phyloP scores from a whole-genome alignment of 139 green algal genomes.

The Parachlorella kessleri region DNA sequence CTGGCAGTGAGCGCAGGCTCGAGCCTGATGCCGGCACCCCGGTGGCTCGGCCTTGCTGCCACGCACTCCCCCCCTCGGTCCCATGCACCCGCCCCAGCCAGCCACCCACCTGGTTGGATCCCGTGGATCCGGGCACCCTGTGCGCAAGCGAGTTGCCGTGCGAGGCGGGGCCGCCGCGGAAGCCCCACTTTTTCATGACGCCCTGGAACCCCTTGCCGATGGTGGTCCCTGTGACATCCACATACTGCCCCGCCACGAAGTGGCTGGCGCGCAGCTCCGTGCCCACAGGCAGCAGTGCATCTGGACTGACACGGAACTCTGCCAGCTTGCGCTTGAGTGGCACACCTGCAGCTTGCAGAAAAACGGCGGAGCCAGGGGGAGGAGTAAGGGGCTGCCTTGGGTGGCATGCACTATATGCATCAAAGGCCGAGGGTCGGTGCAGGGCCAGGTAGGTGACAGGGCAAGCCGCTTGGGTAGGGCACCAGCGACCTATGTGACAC shows the following conservation, averaged over 20 bases:
- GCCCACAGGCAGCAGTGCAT: slow-evolving; percentile 88
- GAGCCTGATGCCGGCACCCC: too few relatives aligned
- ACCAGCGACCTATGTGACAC: too few relatives aligned
- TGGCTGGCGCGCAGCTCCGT: slow-evolving; percentile 79
- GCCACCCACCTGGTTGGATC: slow-evolving; percentile 50
- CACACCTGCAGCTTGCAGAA: slow-evolving; percentile 37
- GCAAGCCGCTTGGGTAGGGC: too few relatives aligned
- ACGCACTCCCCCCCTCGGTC: too few relatives aligned
- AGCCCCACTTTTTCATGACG: slow-evolving; percentile 95
- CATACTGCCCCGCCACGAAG: slow-evolving; percentile 91
- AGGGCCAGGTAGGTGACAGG: too few relatives aligned
- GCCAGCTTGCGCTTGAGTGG: slow-evolving; percentile 75
- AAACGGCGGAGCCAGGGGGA: too few relatives aligned
- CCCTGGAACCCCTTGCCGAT: slow-evolving; percentile 97
- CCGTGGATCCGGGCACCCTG: slow-evolving; percentile 66
- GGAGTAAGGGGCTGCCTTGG: too few relatives aligned
- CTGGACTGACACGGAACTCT: slow-evolving; percentile 87
- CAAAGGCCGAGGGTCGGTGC: too few relatives aligned
- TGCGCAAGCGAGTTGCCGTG: slow-evolving; percentile 91
- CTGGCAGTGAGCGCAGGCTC: too few relatives aligned
- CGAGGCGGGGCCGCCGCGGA: slow-evolving; percentile 85
- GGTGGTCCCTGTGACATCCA: slow-evolving; percentile 91
- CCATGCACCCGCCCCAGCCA: too few relatives aligned
- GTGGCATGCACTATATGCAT: too few relatives aligned
- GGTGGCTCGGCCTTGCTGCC: too few relatives aligned